phyloP scores from a whole-genome alignment of 257 asterid species.

The Capsicum chinense region DNA sequence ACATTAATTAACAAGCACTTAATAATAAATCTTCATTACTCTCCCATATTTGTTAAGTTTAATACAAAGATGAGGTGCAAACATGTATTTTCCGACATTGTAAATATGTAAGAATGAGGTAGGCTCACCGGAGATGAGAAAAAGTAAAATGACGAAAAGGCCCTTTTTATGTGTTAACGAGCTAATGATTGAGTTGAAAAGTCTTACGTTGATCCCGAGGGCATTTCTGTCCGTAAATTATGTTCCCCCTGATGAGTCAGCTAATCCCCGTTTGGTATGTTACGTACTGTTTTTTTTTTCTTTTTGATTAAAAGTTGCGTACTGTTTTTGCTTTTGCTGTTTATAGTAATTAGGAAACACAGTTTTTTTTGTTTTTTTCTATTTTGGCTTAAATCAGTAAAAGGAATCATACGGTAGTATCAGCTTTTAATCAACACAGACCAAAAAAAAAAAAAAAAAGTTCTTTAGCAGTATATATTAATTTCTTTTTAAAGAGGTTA shows the following conservation, averaged over 20 bases:
- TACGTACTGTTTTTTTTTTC: slow-evolving; percentile 34
- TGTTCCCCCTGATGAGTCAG: slow-evolving; percentile 38
- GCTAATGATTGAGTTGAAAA: slow-evolving; percentile 45
- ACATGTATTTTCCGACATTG: background rate
- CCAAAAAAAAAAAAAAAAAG: background rate
- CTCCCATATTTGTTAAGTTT: background rate
- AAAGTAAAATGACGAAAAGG: slow-evolving; percentile 33
- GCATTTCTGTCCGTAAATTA: slow-evolving; percentile 59
- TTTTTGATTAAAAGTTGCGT: slow-evolving; percentile 23
- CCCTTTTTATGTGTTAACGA: slow-evolving; percentile 39
- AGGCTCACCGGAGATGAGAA: background rate
- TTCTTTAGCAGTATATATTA: background rate
- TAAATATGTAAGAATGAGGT: background rate
- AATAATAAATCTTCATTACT: background rate
- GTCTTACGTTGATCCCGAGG: slow-evolving; percentile 77
- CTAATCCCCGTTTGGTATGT: slow-evolving; percentile 35
- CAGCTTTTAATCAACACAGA: slow-evolving; percentile 29
- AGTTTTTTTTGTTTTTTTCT: slow-evolving; percentile 35
- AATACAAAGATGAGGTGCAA: background rate
- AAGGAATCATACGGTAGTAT: slow-evolving; percentile 8
- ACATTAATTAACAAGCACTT: background rate
- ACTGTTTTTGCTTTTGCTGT: slow-evolving; percentile 49
- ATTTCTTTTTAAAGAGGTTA: background rate
- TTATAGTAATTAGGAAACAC: slow-evolving; percentile 40
- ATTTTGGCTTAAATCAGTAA: slow-evolving; percentile 20